phyloP scores from a whole-genome alignment of 495 filamentous ascomycete genomes.

The Cercophora sp. region DNA sequence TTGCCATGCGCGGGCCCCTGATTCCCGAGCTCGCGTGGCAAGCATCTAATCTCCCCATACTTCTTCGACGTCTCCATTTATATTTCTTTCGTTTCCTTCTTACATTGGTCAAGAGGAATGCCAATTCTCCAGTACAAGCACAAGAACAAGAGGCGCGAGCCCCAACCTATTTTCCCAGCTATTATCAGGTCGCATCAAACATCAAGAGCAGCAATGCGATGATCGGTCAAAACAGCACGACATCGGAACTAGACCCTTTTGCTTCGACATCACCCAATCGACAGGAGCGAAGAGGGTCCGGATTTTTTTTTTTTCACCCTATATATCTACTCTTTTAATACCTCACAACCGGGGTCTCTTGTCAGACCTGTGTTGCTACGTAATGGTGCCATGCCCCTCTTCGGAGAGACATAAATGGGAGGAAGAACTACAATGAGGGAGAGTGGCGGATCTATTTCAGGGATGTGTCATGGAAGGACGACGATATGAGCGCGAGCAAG shows the following conservation, averaged over 20 bases:
- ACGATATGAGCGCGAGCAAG: too few relatives aligned
- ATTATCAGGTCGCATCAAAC: neutral
- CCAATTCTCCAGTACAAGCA: neutral
- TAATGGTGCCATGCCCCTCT: too few relatives aligned
- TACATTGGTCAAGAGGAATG: neutral
- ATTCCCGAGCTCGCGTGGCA: constrained; percentile 34
- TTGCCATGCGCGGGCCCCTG: constrained; percentile 67
- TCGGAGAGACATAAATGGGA: too few relatives aligned
- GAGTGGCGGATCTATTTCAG: too few relatives aligned
- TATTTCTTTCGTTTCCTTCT: neutral
- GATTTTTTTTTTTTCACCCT: neutral
- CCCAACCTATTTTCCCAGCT: neutral
- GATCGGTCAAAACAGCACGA: neutral
- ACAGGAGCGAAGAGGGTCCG: constrained; percentile 6
- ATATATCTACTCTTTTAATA: too few relatives aligned
- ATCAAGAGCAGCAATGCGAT: neutral
- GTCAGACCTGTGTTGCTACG: too few relatives aligned
- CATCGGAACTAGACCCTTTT: too few relatives aligned
- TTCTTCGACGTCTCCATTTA: neutral
- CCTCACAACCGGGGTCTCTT: too few relatives aligned
- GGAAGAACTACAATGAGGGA: too few relatives aligned
- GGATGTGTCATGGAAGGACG: too few relatives aligned
- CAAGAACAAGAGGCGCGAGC: constrained; percentile 2
- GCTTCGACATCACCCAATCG: neutral
- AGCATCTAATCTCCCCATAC: constrained; percentile 29